Evolutionary conservation across 2,329 filamentous ascomycete genomes (phyloP).

Genomic region (Exophiala alcalophila): DNA sequence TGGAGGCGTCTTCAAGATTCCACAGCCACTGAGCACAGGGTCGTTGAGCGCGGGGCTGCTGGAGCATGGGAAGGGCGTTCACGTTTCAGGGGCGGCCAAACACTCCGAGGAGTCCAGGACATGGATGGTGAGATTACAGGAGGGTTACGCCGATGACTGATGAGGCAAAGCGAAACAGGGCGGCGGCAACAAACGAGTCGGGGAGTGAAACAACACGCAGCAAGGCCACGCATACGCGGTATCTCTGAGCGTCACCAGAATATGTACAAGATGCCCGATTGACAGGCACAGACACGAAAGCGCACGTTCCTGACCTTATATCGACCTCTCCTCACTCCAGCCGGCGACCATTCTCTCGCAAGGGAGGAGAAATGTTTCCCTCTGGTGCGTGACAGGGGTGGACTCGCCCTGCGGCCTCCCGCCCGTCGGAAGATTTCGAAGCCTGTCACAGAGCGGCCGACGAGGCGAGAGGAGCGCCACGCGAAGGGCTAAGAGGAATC

Average conservation of each 20-base stretch:
- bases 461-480: constrained; percentile 23
- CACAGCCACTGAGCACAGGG: background rate
- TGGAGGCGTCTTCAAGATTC: too few species aligned
- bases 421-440: constrained; percentile 24
- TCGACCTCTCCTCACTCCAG: background rate
- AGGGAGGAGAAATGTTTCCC: background rate
- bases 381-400: background rate
- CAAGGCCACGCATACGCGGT: too few species aligned
- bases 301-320: background rate
- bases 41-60: constrained; percentile 5
- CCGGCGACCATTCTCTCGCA: background rate
- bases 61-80: constrained; percentile 2
- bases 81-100: constrained; percentile 21
- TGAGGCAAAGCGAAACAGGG: background rate
- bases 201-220: background rate
- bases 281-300: background rate
- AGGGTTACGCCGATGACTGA: background rate
- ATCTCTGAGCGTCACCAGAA: too few species aligned
- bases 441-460: constrained; percentile 5
- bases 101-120: constrained; percentile 15
- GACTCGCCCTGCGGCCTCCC: background rate
- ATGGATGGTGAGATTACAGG: constrained; percentile 24
- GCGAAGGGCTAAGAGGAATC: constrained; percentile 22
- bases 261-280: too few species aligned
- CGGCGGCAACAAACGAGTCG: constrained; percentile 4